Conservation (phyloP, 805 yeast species). For the Pichia gijzeniarum region DNA sequence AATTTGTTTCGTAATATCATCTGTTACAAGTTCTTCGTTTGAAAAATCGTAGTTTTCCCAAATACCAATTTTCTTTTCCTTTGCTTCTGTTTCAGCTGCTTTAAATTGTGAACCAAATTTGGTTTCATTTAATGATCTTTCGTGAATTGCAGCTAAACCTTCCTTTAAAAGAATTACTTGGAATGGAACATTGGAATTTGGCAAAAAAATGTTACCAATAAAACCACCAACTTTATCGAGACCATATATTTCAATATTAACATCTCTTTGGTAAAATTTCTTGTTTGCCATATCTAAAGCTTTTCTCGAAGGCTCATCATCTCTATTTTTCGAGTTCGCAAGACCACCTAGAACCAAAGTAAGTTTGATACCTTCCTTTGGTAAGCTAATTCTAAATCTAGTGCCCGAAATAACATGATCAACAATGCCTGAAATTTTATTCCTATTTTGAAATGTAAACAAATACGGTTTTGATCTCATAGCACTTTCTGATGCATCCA, state of each 20-base stretch:
- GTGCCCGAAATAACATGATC: conserved; percentile 67
- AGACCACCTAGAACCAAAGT: conserved; percentile 75
- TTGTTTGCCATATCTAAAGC: conserved; percentile 50
- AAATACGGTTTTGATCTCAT: conserved; percentile 69
- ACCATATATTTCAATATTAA: conserved; percentile 59
- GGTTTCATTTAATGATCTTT: conserved; percentile 53
- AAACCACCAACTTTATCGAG: conserved; percentile 78
- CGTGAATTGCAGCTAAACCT: conserved; percentile 64
- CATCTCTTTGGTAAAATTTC: conserved; percentile 63
- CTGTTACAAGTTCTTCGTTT: conserved; percentile 26
- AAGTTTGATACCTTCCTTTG: conserved; percentile 64
- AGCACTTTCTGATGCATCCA: conserved; percentile 73
- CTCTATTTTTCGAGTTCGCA: conserved; percentile 34
- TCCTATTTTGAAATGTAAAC: conserved; percentile 61
- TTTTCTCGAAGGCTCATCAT: conserved; percentile 35
- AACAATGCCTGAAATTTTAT: conserved; percentile 59
- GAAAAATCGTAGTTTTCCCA: conserved; percentile 58
- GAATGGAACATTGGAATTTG: conserved; percentile 45
- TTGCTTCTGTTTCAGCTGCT: conserved; percentile 60
- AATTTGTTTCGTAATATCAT: conserved; percentile 14
- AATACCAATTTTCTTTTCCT: conserved; percentile 46
- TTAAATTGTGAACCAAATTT: conserved; percentile 47
- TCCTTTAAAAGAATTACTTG: conserved; percentile 51
- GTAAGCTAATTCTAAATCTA: conserved; percentile 58
- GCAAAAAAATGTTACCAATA: conserved; percentile 59